Evolutionary conservation across 768 basidiomycete species (phyloP).

Genomic region (Leccinum fibrillosum): DNA sequence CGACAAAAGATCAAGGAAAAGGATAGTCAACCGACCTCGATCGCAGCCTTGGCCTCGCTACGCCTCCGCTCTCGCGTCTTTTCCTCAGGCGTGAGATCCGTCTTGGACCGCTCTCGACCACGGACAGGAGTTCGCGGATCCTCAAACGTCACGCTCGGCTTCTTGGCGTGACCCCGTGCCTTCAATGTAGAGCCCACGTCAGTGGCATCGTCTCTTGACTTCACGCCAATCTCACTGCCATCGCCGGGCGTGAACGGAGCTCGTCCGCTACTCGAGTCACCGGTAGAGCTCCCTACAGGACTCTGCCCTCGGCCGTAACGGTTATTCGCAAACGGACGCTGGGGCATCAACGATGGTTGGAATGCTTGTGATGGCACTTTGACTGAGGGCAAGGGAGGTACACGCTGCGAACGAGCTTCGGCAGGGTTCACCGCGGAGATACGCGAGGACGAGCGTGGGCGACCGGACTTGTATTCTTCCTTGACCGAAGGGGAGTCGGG

Average conservation of each 20-base stretch:
- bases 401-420: conserved; percentile 14
- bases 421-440: conserved; percentile 6
- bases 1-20: not conserved
- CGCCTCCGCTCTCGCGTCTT: conserved; percentile 71
- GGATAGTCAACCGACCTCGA: conserved; percentile 54
- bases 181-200: conserved; percentile 29
- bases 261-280: conserved; percentile 77
- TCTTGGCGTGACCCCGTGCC: conserved; percentile 42
- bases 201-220: conserved; percentile 17
- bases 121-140: conserved; percentile 38
- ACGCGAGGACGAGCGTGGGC: conserved; percentile 8
- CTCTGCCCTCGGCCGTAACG: conserved; percentile 49
- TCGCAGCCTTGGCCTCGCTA: conserved; percentile 81
- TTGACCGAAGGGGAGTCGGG: conserved; percentile 33
- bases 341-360: conserved; percentile 29
- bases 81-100: conserved; percentile 40
- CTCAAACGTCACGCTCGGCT: conserved; percentile 68
- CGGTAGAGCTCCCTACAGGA: conserved; percentile 76
- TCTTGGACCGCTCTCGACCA: conserved; percentile 31
- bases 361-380: conserved; percentile 27
- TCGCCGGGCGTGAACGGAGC: conserved; percentile 75
- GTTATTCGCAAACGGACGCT: conserved; percentile 55
- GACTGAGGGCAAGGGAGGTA: conserved; percentile 6
- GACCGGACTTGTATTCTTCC: conserved; percentile 16
- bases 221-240: conserved; percentile 57